Base-by-base conservation (phyloP, 345 rosid genomes). In the Nephelium lappaceum region DNA sequence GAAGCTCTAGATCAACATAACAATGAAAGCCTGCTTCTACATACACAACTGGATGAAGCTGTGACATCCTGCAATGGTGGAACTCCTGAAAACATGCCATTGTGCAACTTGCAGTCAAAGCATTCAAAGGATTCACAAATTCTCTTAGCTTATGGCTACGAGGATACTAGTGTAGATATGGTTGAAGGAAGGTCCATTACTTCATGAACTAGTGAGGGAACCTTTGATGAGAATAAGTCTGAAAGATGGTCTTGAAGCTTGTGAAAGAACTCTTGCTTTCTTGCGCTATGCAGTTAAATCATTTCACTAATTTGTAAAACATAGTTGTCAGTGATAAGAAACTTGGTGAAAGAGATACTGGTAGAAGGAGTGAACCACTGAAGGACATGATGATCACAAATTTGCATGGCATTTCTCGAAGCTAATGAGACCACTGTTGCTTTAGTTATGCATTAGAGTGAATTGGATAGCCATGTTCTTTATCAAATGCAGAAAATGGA, bases 191-290 rank as follows among this genome's bases (percentile, higher is more conserved):
- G 36, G 38, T 19, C 18, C 23, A 57, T 21, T 12, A 21, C 38
- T 8, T 53, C 65, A 24, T 15, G 57, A 42, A 24, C 77, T 53
- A 23, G 77, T 41, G 8, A 14, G 31, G 0, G 27, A 72, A 57
- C 49, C 61, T 14, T 11, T 58, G 43, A n/a, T 9, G 47, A 73
- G 39, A 21, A 11, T 57, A 15, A 15, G 69, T 47, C 12, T 5
- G 24, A 63, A 65, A 55, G 36, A 9, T 70, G 69, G 65, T 74
- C 49, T 8, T 27, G 69, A 76, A 66, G 73, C 64, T 3, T 76
- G 69, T 43, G 74, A 77, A 47, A 49, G 60, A 1, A 42, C 74
- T 24, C 82, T 75, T 7, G 82, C 67, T 36, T 73, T 67, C 77
- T 77, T 66, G 21, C 8, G 27, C 43, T 18, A 38, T 39, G 21